phyloP scores from a whole-genome alignment of 208 protist genomes.

The Angomonas ambiguus region DNA sequence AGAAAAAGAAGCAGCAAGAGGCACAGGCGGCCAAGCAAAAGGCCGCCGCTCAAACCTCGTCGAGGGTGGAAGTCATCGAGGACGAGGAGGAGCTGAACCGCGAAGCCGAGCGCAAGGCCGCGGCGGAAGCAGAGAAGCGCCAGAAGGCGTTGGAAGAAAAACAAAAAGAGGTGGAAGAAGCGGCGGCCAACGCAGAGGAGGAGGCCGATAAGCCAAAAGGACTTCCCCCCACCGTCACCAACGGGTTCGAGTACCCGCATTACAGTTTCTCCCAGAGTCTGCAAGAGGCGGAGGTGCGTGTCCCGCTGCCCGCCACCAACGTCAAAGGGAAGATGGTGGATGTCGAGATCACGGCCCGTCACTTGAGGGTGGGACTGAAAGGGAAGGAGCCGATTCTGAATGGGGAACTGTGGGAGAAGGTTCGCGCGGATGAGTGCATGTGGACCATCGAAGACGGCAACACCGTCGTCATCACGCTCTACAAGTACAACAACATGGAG shows the following conservation, averaged over 20 bases:
- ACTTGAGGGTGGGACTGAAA: conserved; percentile 78
- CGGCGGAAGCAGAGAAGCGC: conserved; percentile 29
- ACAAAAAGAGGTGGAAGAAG: conserved; percentile 27
- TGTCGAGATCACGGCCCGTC: conserved; percentile 57
- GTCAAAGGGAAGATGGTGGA: conserved; percentile 76
- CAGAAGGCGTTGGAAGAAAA: conserved; percentile 32
- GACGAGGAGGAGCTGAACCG: conserved; percentile 40
- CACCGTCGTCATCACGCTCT: conserved; percentile 80
- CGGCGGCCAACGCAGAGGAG: conserved; percentile 20
- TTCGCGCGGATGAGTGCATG: conserved; percentile 85
- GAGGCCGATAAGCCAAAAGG: conserved; percentile 73
- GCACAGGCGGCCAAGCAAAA: conserved; percentile 26
- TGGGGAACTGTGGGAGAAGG: conserved; percentile 64
- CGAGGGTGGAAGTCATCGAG: conserved; percentile 54
- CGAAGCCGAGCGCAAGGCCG: conserved; percentile 29
- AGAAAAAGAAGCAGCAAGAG: conserved; percentile 38
- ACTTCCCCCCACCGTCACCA: conserved; percentile 66
- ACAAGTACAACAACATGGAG: conserved; percentile 89
- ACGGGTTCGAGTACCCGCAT: conserved; percentile 85
- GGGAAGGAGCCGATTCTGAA: conserved; percentile 78
- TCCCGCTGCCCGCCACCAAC: conserved; percentile 62
- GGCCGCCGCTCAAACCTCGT: conserved; percentile 11
- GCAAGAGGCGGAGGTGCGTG: conserved; percentile 84
- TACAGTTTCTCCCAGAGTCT: conserved; percentile 90
- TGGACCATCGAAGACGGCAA: conserved; percentile 92